Evolutionary conservation across 148 eudicot species (phyloP), one percentile per base, ranked within the genome.

Genomic region (Spergularia bocconei): DNA sequence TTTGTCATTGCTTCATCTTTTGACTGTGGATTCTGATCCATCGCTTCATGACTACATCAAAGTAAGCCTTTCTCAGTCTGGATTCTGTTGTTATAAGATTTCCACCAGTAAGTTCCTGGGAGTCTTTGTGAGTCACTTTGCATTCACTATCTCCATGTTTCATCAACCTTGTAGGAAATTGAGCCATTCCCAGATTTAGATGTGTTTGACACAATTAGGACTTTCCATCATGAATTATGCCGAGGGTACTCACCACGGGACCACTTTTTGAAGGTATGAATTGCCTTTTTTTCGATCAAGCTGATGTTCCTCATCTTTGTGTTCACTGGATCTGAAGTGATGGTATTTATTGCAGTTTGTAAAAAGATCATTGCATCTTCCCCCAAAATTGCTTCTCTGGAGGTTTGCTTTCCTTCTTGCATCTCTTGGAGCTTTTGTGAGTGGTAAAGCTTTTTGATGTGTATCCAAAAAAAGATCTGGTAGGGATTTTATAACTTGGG

Each of bases 171-270:
- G 60, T 69, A 95, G 99, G 98, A 91, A 82, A 75, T 95, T 77
- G 94, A 92, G 74, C 92, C 98, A 8, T 95, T 95, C 77, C 98
- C 99, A 25, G 89, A 89, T 66, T 44, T 80, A 23, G 89, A 81
- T 66, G 71, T 76, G 41, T 89, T 95, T 87, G 90, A 91, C 81
- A 75, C 81, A 23, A 69, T 92, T 69, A 80, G 90, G 78, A 79
- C 48, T 70, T 92, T 92, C 77, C 98, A 95, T 64, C 79, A 72
- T 72, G 84, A 91, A 61, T 72, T 95, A 76, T 89, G 90, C 77
- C 82, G 77, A 75, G 85, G 76, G 57, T 91, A 90, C 84, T 92
- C 94, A 48, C 85, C 90, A 63, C 84, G 85, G 84, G 89, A 86
- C 72, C 93, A 92, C 85, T 84, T 95, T 80, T 59, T 90, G 69